Conservation (phyloP, 306 rosid species). For the Castanospermum australe region DNA sequence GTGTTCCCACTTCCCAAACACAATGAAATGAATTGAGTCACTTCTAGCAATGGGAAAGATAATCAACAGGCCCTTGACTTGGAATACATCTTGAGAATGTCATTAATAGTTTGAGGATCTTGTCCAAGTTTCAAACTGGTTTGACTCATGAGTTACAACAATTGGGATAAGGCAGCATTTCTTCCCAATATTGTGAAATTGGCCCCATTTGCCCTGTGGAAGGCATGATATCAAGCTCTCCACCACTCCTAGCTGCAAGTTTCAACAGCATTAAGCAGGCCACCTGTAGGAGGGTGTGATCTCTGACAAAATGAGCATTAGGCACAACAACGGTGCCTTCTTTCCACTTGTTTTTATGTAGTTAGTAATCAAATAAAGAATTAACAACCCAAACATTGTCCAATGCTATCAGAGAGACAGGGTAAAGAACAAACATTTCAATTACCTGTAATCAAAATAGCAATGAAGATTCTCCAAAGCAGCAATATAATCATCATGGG, state of each 20-base stretch:
- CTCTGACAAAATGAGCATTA: neutral
- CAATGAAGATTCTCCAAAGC: constrained; percentile 90
- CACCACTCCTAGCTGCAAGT: neutral
- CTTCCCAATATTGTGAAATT: neutral
- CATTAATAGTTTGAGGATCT: neutral
- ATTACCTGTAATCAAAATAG: constrained; percentile 94
- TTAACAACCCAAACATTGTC: neutral
- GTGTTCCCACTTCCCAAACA: neutral
- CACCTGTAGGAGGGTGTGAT: neutral
- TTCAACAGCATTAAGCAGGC: neutral
- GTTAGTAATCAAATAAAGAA: neutral
- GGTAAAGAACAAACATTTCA: constrained; percentile 15
- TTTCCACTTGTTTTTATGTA: neutral
- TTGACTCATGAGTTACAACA: neutral
- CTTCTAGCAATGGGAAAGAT: neutral
- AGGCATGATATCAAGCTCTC: neutral
- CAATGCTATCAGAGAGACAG: neutral
- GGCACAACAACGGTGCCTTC: neutral
- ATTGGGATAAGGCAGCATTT: neutral
- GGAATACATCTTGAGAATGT: neutral
- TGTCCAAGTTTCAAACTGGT: neutral
- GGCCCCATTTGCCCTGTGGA: neutral
- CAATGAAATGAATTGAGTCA: neutral
- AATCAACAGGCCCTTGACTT: neutral
- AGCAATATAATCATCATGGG: constrained; percentile 79